Percentiles rank a stretch among this genome's conserved stretches.
phyloP scores from a whole-genome alignment of 139 green algal genomes.

The Bryopsis sp. region DNA sequence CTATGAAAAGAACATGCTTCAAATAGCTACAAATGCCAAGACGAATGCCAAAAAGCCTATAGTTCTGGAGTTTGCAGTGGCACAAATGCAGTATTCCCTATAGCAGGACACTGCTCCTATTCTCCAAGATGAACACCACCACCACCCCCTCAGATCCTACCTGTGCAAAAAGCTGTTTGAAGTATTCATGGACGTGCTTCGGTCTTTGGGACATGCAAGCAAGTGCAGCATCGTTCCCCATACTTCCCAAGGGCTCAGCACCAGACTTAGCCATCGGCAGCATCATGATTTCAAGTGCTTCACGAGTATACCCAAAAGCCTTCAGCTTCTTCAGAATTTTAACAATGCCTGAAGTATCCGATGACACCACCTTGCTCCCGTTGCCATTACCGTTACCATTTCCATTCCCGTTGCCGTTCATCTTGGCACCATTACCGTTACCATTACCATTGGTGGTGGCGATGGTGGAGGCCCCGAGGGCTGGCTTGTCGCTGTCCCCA shows the following conservation, averaged over 20 bases:
- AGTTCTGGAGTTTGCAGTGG: no score
- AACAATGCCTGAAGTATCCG: no score
- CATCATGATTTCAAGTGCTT: constrained; percentile 86
- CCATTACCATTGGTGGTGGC: constrained; percentile 32
- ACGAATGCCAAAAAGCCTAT: no score
- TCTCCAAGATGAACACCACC: neutral
- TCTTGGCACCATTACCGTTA: no score
- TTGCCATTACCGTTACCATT: no score
- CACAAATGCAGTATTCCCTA: no score
- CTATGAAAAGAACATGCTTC: neutral
- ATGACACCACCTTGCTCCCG: no score
- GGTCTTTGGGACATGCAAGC: constrained; percentile 66
- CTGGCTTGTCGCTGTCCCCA: constrained; percentile 19
- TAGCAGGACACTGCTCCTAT: no score
- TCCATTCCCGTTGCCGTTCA: constrained; percentile 18
- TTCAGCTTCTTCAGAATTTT: constrained; percentile 18
- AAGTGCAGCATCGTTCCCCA: constrained; percentile 92
- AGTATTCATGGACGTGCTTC: constrained; percentile 88
- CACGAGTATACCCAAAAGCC: constrained; percentile 69
- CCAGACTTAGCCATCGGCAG: constrained; percentile 72
- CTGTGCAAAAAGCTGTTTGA: constrained; percentile 97
- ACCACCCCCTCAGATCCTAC: constrained; percentile 21
- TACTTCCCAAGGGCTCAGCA: constrained; percentile 86
- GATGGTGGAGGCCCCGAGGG: constrained; percentile 3
- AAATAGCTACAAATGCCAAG: no score